These are phyloP conservation scores for Penicillium nucicola DNA, from an alignment of 495 filamentous ascomycete species.

Conservation along the genomic window DNA sequence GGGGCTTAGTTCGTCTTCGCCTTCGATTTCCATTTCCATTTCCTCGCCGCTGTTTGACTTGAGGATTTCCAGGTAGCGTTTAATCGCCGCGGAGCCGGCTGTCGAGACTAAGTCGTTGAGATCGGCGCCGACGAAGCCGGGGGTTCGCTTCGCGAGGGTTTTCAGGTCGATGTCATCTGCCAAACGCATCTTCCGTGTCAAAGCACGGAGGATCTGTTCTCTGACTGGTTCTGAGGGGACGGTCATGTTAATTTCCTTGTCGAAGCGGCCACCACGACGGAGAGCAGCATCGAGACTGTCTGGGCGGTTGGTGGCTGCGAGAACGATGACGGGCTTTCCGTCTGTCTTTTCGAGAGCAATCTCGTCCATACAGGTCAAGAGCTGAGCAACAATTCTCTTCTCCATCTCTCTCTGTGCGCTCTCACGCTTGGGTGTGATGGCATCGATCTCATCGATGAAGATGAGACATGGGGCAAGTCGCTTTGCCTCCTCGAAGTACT, in stretches of 20 bases:
- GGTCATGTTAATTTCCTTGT: slow-evolving; percentile 92
- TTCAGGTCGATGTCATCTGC: slow-evolving; percentile 72
- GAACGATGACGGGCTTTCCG: slow-evolving; percentile 87
- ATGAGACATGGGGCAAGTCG: slow-evolving; percentile 85
- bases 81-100: slow-evolving; percentile 64
- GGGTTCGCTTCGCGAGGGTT: slow-evolving; percentile 80
- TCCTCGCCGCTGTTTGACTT: slow-evolving; percentile 49
- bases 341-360: slow-evolving; percentile 76
- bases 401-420: slow-evolving; percentile 97
- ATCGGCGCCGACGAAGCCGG: slow-evolving; percentile 96
- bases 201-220: slow-evolving; percentile 77
- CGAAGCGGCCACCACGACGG: slow-evolving; percentile 81
- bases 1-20: slow-evolving; percentile 30
- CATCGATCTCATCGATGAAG: slow-evolving; percentile 96
- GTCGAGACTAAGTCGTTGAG: slow-evolving; percentile 77
- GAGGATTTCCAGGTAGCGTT: slow-evolving; percentile 52
- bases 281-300: slow-evolving; percentile 87
- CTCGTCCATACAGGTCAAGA: slow-evolving; percentile 85
- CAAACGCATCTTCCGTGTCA: slow-evolving; percentile 68
- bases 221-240: slow-evolving; percentile 83
- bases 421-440: slow-evolving; percentile 91
- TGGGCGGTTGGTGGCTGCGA: slow-evolving; percentile 90
- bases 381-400: slow-evolving; percentile 89
- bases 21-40: slow-evolving; percentile 57
- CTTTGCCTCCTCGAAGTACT: slow-evolving; percentile 86